Evolutionary conservation across 352 stramenopile species (phyloP), one percentile per base, ranked within the genome.

Genomic region (Phytopythium delawarense): DNA sequence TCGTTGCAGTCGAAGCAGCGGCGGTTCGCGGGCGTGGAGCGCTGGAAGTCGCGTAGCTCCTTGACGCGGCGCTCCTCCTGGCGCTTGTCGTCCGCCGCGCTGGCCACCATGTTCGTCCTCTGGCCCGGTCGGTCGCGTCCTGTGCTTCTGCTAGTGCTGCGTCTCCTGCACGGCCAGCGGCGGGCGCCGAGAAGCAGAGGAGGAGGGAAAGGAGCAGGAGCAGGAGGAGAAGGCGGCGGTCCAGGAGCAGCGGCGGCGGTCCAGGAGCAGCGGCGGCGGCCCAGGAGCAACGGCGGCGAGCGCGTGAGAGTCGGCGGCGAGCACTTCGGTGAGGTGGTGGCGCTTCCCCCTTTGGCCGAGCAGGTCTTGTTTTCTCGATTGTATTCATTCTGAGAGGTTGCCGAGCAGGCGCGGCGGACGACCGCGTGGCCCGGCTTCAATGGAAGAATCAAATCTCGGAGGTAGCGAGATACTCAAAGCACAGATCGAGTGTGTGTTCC

Each of bases 1-100:
- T 95, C 88, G 63, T 94, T 94, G 84, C 88, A 96, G 74, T 96
- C 84, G 69, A 96, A 96, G 79, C 88, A 96, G 40, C 82, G 80
- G 48, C 88, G 87, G 60, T 96, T 96, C 56, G 74, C 48, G 16
- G 78, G 70, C 28, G 64, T 84, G 21, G 72, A 71, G 67, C 87
- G 85, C 75, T 95, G 88, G 68, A 95, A 96, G 46, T 93, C 85
- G 57, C 88, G 88, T 61, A 96, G 75, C 58, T 92, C 80, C 59
- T 94, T 91, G 59, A 94, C 81, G 62, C 87, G 79, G 18, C 79
- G 79, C 63, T 96, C 85, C 62, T 96, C 87, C 62, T 86, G 77
- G 34, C 73, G 78, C 77, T 96, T 94, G 60, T 92, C 81, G 53
- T 87, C 83, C 15, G 77, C 62, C 15, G 76, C 62, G 42, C 57